These are phyloP conservation scores for Diplodia mutila DNA, from an alignment of 2,329 filamentous ascomycete genomes.

Conservation along the genomic window DNA sequence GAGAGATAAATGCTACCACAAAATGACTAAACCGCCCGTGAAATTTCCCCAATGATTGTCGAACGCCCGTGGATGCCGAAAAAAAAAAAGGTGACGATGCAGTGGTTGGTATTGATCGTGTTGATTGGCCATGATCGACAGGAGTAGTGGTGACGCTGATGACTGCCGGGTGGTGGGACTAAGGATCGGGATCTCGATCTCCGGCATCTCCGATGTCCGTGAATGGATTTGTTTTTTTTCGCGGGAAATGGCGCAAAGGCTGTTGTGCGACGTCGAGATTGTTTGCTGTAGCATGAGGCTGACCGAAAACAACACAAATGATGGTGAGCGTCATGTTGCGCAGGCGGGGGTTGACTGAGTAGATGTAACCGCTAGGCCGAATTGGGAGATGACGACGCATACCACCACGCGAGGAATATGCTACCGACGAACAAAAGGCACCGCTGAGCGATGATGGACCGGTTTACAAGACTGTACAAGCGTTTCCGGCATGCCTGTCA, in stretches of 20 bases:
- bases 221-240: background rate
- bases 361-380: background rate
- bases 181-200: constrained; percentile 9
- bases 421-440: constrained; percentile 24
- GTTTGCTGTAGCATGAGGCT: no score
- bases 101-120: background rate
- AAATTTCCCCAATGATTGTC: background rate
- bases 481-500: constrained; percentile 45
- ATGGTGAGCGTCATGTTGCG: background rate
- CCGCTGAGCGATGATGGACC: constrained; percentile 24
- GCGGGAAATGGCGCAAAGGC: background rate
- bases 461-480: constrained; percentile 47
- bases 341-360: no score
- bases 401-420: constrained; percentile 24
- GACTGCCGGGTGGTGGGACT: background rate
- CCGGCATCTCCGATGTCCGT: background rate
- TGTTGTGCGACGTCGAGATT: background rate
- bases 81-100: background rate
- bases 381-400: background rate
- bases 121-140: constrained; percentile 1
- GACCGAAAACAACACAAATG: background rate
- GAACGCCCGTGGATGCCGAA: constrained; percentile 1
- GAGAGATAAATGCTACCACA: background rate
- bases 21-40: background rate
- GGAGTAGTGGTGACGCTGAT: background rate